Conservation (phyloP, 805 yeast genomes). For the Yarrowia sp. region DNA sequence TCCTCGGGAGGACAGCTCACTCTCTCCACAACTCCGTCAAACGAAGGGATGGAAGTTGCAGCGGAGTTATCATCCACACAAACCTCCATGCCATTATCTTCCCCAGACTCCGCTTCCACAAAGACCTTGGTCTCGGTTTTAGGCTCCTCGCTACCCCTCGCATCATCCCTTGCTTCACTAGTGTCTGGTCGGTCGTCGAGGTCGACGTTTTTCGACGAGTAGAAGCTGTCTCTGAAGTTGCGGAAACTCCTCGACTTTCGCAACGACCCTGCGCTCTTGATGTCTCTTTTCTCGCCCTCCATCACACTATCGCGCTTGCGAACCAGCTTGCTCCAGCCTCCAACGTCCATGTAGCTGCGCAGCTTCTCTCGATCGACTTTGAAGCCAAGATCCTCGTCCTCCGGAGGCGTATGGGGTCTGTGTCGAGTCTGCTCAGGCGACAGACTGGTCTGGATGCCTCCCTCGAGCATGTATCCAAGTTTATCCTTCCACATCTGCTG, state of each 20-base stretch:
- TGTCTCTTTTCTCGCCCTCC: not conserved
- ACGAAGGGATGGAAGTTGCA: no score
- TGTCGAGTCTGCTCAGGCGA: not conserved
- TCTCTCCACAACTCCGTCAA: no score
- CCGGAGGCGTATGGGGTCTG: conserved; percentile 16
- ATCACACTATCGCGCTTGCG: not conserved
- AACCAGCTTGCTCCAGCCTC: conserved; percentile 12
- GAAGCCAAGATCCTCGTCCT: not conserved
- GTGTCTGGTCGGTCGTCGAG: not conserved
- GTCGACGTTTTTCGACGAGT: not conserved
- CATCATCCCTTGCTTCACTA: not conserved
- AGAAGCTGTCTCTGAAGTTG: not conserved
- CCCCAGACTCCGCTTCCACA: no score
- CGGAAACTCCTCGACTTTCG: not conserved
- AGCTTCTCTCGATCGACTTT: conserved; percentile 1
- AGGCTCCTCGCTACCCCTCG: not conserved
- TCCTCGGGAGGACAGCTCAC: not conserved
- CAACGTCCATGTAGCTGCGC: not conserved
- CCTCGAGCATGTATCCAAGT: not conserved
- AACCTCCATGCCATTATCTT: no score
- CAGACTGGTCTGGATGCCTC: not conserved
- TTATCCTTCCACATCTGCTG: conserved; percentile 5
- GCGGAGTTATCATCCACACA: no score
- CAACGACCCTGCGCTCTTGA: not conserved
- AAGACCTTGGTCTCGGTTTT: not conserved